These are phyloP conservation scores for Hortiboletus flavorubellus DNA, from an alignment of 768 basidiomycete species.

Conservation along the genomic window DNA sequence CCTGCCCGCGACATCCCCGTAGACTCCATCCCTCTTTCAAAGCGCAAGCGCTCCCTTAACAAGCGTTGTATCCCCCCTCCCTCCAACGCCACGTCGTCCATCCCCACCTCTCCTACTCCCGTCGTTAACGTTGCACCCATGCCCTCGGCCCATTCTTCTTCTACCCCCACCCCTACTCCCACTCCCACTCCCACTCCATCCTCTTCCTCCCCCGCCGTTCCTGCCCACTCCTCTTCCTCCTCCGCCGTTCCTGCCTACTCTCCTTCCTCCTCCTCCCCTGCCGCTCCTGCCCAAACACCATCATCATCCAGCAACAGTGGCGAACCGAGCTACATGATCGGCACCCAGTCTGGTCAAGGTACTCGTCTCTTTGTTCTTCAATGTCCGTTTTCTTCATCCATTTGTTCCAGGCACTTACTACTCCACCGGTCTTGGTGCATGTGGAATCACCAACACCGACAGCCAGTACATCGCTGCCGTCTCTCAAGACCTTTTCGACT, in stretches of 20 bases:
- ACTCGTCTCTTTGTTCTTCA: not conserved
- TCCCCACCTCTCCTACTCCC: not conserved
- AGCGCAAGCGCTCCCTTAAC: constrained; percentile 28
- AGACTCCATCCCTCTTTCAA: not conserved
- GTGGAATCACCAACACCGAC: constrained; percentile 34
- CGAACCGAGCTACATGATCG: constrained; percentile 41
- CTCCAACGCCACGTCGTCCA: constrained; percentile 10
- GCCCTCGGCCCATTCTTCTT: not conserved
- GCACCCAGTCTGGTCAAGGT: constrained; percentile 51
- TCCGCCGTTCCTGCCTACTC: not conserved
- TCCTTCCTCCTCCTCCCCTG: constrained; percentile 3
- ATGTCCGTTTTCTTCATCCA: not conserved
- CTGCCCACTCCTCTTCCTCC: not conserved
- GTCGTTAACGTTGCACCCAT: constrained; percentile 25
- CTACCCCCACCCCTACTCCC: not conserved
- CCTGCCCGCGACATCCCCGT: not conserved
- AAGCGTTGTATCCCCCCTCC: constrained; percentile 24
- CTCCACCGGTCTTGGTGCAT: constrained; percentile 38
- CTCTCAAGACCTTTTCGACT: constrained; percentile 32
- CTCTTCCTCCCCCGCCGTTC: not conserved
- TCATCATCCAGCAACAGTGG: constrained; percentile 7
- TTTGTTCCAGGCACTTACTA: constrained; percentile 33
- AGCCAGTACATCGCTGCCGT: constrained; percentile 37
- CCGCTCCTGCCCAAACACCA: constrained; percentile 17
- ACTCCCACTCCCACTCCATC: not conserved